Evolutionary conservation across 371 early-diverging fungal species (phyloP), one percentile per base, ranked within the genome.

Genomic region (Rhizopus sp.): DNA sequence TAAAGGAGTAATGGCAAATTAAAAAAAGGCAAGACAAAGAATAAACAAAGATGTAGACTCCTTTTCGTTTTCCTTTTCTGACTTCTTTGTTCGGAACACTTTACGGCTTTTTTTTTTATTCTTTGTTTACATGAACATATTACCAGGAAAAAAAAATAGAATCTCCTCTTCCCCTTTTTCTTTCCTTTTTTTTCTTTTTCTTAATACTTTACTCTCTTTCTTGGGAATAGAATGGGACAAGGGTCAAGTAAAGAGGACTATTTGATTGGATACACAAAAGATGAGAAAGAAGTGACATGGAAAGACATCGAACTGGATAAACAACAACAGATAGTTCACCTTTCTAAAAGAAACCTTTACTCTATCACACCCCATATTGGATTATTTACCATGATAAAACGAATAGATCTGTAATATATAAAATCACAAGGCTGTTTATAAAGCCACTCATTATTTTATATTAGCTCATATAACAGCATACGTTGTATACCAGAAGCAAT

Each of bases 401-500:
- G 45, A 42, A 39, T 73, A 17, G 66, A 68, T 33, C 47, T 73
- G 70, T 70, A 70, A n/a, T n/a, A n/a, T n/a, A n/a, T n/a, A n/a
- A n/a, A n/a, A n/a, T n/a, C n/a, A n/a, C n/a, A n/a, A n/a, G 62
- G 37, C 13, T 10, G 30, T 42, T 33, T 51, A 48, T 57, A 44
- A 23, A 32, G 37, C 16, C 17, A 23, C 29, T 59, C 35, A 16
- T 34, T 30, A 37, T 15, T 39, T 23, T 30, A 53, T 39, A 40
- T 38, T 60, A 74, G 75, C 29, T 68, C 68, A 50, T 77, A 83
- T 49, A 91, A 91, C 59, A 58, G 71, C 23, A 62, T 91, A 23
- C 74, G 74, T 31, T 69, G 74, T 7, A 53, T 91, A 33, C 89
- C 89, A 8, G 80, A 80, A 32, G 84, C 84, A n/a, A 80, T 91